Percentiles rank a stretch among this genome's conserved stretches.
Evolutionary conservation across 177 flowering plant species (phyloP).

Genomic region (Tripterygium wilfordii): DNA sequence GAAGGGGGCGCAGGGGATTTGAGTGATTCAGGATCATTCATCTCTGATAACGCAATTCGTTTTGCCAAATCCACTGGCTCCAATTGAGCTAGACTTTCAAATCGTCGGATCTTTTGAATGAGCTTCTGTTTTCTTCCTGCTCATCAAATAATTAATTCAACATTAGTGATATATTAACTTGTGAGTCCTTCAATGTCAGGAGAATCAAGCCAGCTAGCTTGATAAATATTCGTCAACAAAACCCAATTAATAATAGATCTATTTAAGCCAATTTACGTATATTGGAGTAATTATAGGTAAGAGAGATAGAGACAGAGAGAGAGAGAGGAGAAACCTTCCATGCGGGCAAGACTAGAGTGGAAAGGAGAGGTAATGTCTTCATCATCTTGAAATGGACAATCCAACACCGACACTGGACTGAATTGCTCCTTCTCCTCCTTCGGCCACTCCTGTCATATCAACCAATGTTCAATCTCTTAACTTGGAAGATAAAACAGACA

Average conservation of each 20-base stretch:
- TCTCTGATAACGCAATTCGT: constrained; percentile 27
- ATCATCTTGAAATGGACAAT: constrained; percentile 56
- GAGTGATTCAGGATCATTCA: constrained; percentile 16
- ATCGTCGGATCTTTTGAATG: constrained; percentile 32
- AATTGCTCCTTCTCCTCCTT: constrained; percentile 55
- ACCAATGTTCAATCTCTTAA: background rate
- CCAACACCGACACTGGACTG: constrained; percentile 70
- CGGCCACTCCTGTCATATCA: constrained; percentile 19
- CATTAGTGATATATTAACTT: background rate
- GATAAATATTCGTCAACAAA: too few species aligned
- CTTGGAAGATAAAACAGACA: background rate
- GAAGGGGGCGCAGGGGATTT: constrained; percentile 8
- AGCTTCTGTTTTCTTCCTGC: constrained; percentile 48
- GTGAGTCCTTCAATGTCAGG: too few species aligned
- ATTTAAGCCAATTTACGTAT: too few species aligned
- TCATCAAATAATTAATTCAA: background rate
- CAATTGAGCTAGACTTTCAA: constrained; percentile 39
- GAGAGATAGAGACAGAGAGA: background rate
- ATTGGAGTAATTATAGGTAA: too few species aligned
- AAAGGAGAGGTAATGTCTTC: constrained; percentile 33
- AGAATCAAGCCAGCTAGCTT: too few species aligned
- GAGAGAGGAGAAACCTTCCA: constrained; percentile 9
- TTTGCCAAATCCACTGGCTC: constrained; percentile 53
- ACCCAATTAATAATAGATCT: too few species aligned
- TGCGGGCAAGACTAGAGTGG: constrained; percentile 22